Evolutionary conservation across 495 filamentous ascomycete genomes (phyloP).

Genomic region (Aspergillus indologenus): DNA sequence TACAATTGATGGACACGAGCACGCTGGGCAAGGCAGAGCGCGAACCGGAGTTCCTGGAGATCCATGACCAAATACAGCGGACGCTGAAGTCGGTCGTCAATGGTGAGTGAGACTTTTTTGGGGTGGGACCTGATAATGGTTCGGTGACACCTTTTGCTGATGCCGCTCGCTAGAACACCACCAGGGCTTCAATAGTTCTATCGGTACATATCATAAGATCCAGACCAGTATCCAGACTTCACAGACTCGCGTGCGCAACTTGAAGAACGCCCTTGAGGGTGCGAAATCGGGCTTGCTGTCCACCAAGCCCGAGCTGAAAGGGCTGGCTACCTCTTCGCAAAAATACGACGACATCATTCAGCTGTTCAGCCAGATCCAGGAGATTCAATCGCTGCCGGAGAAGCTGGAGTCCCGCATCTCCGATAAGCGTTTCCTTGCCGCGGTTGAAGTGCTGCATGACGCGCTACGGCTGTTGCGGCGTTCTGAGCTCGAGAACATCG

Average conservation of each 20-base stretch:
- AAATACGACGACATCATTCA: conserved; percentile 90
- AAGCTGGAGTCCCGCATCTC: conserved; percentile 90
- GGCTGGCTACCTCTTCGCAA: conserved; percentile 77
- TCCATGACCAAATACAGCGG: conserved; percentile 79
- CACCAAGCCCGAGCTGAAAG: conserved; percentile 89
- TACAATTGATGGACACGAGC: conserved; percentile 90
- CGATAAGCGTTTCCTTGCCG: conserved; percentile 90
- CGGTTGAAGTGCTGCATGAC: conserved; percentile 87
- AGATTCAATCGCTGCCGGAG: conserved; percentile 87
- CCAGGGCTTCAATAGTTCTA: conserved; percentile 98
- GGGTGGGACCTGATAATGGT: no score
- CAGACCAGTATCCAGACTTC: conserved; percentile 87
- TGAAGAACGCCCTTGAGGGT: conserved; percentile 78
- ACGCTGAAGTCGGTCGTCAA: conserved; percentile 95
- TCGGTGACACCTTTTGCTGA: no score
- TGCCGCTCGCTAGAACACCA: conserved; percentile 67
- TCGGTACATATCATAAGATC: conserved; percentile 98
- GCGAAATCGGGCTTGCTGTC: conserved; percentile 79
- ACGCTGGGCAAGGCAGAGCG: conserved; percentile 87
- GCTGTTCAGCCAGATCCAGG: conserved; percentile 77
- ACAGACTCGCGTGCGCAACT: conserved; percentile 74
- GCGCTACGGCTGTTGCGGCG: conserved; percentile 76
- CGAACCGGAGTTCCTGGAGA: conserved; percentile 75
- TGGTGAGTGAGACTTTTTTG: conserved; percentile 35
- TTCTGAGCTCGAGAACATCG: conserved; percentile 88